phyloP scores from a whole-genome alignment of 2,329 filamentous ascomycete genomes.

The Bimuria novae-zelandiae region DNA sequence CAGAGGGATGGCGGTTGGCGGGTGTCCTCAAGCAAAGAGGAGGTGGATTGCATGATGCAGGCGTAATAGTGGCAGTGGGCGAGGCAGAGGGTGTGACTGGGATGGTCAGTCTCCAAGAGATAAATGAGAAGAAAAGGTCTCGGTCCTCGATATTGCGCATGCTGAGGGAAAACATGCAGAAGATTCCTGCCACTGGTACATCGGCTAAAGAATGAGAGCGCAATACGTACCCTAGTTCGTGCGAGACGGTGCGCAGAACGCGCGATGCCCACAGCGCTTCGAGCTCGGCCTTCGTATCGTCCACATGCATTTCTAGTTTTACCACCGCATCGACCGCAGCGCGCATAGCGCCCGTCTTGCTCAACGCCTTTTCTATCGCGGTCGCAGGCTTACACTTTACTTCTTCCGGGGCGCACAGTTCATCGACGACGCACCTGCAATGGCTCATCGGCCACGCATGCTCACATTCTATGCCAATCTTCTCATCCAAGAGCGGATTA shows the following conservation, averaged over 20 bases:
- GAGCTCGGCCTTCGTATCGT: slow-evolving; percentile 19
- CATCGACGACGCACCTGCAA: slow-evolving; percentile 58
- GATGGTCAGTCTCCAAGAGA: too few species aligned
- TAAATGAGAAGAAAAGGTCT: too few species aligned
- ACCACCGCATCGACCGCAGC: slow-evolving; percentile 19
- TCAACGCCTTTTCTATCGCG: slow-evolving; percentile 13
- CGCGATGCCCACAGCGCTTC: slow-evolving; percentile 60
- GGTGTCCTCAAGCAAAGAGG: slow-evolving; percentile 61
- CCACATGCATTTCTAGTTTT: slow-evolving; percentile 9
- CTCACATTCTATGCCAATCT: slow-evolving; percentile 50
- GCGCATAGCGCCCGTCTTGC: slow-evolving; percentile 19
- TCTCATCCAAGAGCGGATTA: slow-evolving; percentile 54
- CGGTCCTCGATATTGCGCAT: too few species aligned
- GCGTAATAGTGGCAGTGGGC: slow-evolving; percentile 69
- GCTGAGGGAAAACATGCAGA: too few species aligned
- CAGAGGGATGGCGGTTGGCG: slow-evolving; percentile 68
- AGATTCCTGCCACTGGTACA: too few species aligned
- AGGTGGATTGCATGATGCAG: slow-evolving; percentile 67
- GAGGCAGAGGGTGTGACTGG: slow-evolving; percentile 66
- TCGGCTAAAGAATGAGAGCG: neutral
- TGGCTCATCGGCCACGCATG: slow-evolving; percentile 71
- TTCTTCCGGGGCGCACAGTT: slow-evolving; percentile 40
- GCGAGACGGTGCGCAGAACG: slow-evolving; percentile 60
- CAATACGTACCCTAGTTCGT: slow-evolving; percentile 58
- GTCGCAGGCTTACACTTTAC: slow-evolving; percentile 10